Base-by-base conservation (phyloP, 2,329 filamentous ascomycete species). In the Fusarium duplospermum region DNA sequence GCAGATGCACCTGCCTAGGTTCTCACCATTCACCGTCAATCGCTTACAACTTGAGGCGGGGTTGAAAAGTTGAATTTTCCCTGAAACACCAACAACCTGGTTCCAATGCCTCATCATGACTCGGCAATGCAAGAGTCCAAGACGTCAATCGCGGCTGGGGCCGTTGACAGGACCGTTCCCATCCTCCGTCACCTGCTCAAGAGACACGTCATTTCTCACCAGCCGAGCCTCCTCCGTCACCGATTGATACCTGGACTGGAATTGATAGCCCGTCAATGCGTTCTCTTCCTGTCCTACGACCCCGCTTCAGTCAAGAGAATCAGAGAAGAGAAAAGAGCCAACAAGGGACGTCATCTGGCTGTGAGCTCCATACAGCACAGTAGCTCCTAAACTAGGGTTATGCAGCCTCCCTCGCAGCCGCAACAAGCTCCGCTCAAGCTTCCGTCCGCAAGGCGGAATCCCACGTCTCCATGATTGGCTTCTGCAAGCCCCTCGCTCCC, bases 121-220 rank as follows among this genome's bases (percentile, higher is more conserved):
- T 74, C 72, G 72, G 35, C 42, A 52, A 27, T 35, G 38, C 24
- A 63, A 69, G 59, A 27, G 59, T 47, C 24, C 42, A 29, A 47
- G 31, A 47, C 45, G 61, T 68, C 56, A 64, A 64, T 62, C 60
- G 35, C 47, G 62, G 50, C 62, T 64, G 27, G 29, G 35, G 36
- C 50, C 36, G 40, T 63, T 45, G 56, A 64, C 59, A 69, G 62
- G 40, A 36, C 42, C 24, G 27, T 69, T 63, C 63, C 54, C 47
- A 52, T 69, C 63, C 71, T 66, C 36, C 70, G 65, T 69, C 62
- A 52, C 56, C 47, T 63, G 65, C 63, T 61, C 64, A 67, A 31
- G 47, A 52, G 75, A 73, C 75, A 75, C 72, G 71, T 76, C 75
- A 75, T 59, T 69, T 67, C 69, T 71, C 60, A 68, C 58, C 67